A percentile compares a stretch with the other conserved stretches of the same genome.
These are phyloP conservation scores for Stenogyne calaminthoides DNA, from an alignment of 305 asterid genomes.

Conservation along the genomic window DNA sequence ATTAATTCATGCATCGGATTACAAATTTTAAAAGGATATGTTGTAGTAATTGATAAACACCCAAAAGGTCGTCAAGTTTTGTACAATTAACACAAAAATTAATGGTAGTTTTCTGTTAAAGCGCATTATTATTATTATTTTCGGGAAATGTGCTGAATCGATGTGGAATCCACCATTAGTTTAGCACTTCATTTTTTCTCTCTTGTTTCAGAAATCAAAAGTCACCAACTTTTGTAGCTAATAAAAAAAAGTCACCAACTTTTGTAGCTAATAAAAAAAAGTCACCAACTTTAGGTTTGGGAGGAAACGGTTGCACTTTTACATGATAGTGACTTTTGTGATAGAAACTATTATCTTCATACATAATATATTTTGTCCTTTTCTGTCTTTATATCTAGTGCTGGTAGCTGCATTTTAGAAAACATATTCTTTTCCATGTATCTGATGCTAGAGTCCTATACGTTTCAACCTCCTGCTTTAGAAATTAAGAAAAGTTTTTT, in stretches of 20 bases:
- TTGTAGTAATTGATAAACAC: too few relatives aligned
- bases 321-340: slow-evolving; percentile 21
- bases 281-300: slow-evolving; percentile 30
- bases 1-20: too few relatives aligned
- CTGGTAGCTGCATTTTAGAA: slow-evolving; percentile 22
- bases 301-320: slow-evolving; percentile 31
- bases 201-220: slow-evolving; percentile 8
- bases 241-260: too few relatives aligned
- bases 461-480: slow-evolving; percentile 1
- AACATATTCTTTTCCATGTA: slow-evolving; percentile 11
- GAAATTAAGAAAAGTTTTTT: slow-evolving; percentile 12
- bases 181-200: slow-evolving; percentile 8
- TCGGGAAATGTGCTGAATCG: slow-evolving; percentile 10
- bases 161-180: slow-evolving; percentile 33
- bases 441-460: background rate
- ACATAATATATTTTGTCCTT: slow-evolving; percentile 3
- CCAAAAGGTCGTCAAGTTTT: too few relatives aligned
- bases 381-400: slow-evolving; percentile 24
- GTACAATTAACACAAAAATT: background rate
- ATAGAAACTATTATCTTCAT: slow-evolving; percentile 1
- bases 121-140: background rate
- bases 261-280: too few relatives aligned
- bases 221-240: slow-evolving; percentile 34
- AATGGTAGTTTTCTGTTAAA: background rate
- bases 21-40: too few relatives aligned